phyloP scores from a whole-genome alignment of 2,329 filamentous ascomycete genomes.

The Neurospora sp. region DNA sequence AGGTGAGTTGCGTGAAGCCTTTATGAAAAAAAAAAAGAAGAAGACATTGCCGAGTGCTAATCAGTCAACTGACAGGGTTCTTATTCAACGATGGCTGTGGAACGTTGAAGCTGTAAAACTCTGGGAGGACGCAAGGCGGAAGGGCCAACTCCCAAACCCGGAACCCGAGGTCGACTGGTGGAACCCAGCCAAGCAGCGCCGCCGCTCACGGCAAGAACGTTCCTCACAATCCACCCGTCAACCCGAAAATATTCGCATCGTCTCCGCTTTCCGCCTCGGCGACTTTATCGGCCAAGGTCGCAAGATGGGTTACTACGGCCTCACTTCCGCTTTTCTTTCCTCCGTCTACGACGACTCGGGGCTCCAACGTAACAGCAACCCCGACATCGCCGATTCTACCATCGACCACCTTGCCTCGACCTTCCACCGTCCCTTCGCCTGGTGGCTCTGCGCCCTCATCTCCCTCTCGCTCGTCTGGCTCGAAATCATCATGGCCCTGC shows the following conservation, averaged over 20 bases:
- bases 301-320: conserved; percentile 25
- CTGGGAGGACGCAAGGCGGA: background rate
- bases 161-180: background rate
- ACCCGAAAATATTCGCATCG: background rate
- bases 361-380: background rate
- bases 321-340: conserved; percentile 30
- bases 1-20: background rate
- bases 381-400: background rate
- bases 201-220: background rate
- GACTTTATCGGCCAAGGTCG: conserved; percentile 3
- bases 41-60: background rate
- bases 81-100: conserved; percentile 10
- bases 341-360: background rate
- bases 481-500: too few species aligned
- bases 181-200: background rate
- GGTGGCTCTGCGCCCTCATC: conserved; percentile 5
- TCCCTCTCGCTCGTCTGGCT: conserved; percentile 2
- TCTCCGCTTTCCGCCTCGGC: too few species aligned
- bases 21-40: background rate
- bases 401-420: background rate
- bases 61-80: background rate
- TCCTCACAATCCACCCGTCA: background rate
- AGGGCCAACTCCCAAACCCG: background rate
- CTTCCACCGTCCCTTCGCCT: background rate
- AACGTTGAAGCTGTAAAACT: conserved; percentile 6